These are phyloP conservation scores for Westerdykella ornata DNA, from an alignment of 2,329 filamentous ascomycete genomes.

Conservation along the genomic window DNA sequence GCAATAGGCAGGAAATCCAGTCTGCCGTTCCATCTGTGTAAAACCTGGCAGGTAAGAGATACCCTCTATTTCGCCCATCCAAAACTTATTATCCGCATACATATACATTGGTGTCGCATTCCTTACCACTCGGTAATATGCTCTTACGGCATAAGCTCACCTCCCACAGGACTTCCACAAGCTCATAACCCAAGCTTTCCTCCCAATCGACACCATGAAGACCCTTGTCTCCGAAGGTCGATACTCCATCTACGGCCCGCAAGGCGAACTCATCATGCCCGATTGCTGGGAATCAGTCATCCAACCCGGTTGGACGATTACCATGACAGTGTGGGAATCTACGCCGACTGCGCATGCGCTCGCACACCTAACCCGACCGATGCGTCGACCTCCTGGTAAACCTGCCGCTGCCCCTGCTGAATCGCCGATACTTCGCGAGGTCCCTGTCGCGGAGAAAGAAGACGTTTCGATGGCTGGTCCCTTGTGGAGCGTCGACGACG, in stretches of 20 bases:
- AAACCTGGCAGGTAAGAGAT: constrained; percentile 15
- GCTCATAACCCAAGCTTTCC: constrained; percentile 4
- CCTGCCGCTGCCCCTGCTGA: no score
- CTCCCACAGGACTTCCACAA: constrained; percentile 3
- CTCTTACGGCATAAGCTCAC: constrained; percentile 5
- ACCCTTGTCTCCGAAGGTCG: constrained; percentile 1
- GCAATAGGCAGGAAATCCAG: constrained; percentile 27
- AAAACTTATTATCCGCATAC: background rate
- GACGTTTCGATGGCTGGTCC: no score
- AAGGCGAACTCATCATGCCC: constrained; percentile 5
- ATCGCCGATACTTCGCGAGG: no score
- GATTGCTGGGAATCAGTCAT: constrained; percentile 5
- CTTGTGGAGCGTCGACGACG: no score
- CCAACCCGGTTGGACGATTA: constrained; percentile 6
- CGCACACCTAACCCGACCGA: no score
- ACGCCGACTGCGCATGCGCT: no score
- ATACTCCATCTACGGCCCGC: constrained; percentile 3
- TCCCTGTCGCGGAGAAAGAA: no score
- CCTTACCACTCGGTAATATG: no score
- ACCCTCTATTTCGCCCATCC: no score
- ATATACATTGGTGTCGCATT: background rate
- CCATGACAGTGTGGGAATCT: constrained; percentile 40
- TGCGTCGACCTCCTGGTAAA: no score
- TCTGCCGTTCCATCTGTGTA: constrained; percentile 24
- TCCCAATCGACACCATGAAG: background rate